A percentile compares a stretch with the other conserved stretches of the same genome.
phyloP scores from a whole-genome alignment of 1,139 yeast species.

The Nakaseomyces bracarensis region DNA sequence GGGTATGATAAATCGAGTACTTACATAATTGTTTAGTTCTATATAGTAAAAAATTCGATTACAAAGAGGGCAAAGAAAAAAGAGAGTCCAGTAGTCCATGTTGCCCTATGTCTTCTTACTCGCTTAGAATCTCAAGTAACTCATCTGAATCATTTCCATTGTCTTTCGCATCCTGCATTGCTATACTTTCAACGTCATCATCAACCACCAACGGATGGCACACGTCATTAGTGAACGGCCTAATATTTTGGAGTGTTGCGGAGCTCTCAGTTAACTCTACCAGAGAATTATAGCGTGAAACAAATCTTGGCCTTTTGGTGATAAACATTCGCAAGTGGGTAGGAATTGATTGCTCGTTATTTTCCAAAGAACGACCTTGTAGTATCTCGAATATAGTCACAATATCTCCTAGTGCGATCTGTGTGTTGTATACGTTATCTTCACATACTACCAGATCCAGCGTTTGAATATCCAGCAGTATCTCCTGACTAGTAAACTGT shows the following conservation, averaged over 20 bases:
- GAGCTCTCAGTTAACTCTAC: slow-evolving; percentile 30
- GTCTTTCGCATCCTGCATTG: slow-evolving; percentile 9
- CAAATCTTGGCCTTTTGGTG: slow-evolving; percentile 26
- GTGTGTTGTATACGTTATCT: slow-evolving; percentile 30
- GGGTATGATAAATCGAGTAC: too few relatives aligned
- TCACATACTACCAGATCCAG: slow-evolving; percentile 29
- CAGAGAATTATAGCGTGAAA: slow-evolving; percentile 29
- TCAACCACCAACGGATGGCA: slow-evolving; percentile 29
- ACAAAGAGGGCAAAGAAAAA: too few relatives aligned
- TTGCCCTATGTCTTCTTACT: too few relatives aligned
- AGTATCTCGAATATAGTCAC: slow-evolving; percentile 28
- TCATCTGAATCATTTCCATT: slow-evolving; percentile 16
- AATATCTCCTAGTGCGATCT: slow-evolving; percentile 28
- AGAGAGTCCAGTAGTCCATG: too few relatives aligned
- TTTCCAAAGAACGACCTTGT: slow-evolving; percentile 21
- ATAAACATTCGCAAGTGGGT: slow-evolving; percentile 17
- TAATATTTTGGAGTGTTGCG: slow-evolving; percentile 27
- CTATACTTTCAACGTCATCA: slow-evolving; percentile 15
- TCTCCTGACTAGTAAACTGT: slow-evolving; percentile 25
- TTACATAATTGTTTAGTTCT: too few relatives aligned
- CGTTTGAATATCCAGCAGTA: slow-evolving; percentile 22
- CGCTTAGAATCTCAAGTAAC: slow-evolving; percentile 17
- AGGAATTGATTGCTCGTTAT: slow-evolving; percentile 21
- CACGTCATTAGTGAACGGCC: slow-evolving; percentile 29
- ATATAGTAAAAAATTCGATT: too few relatives aligned